Evolutionary conservation across 2,329 filamentous ascomycete genomes (phyloP).

Genomic region (Botrytis byssoidea): DNA sequence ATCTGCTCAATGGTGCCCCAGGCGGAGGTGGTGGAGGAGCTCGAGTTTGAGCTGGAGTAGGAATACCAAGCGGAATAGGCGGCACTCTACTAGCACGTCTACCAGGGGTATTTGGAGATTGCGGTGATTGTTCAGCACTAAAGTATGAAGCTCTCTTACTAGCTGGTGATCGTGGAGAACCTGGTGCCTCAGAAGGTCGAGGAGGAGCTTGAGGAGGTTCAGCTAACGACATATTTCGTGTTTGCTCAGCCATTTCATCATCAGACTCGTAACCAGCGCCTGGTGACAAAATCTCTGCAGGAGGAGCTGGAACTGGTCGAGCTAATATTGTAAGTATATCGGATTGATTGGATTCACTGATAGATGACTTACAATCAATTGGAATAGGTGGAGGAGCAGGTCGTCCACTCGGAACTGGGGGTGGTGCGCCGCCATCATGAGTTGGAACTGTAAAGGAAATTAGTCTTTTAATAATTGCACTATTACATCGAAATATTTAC

Average conservation of each 20-base stretch:
- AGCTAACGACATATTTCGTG: slow-evolving; percentile 45
- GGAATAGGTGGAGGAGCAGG: slow-evolving; percentile 59
- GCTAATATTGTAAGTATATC: slow-evolving; percentile 48
- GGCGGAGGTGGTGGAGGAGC: slow-evolving; percentile 68
- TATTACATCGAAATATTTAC: slow-evolving; percentile 23
- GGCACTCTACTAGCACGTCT: slow-evolving; percentile 58
- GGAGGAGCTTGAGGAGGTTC: slow-evolving; percentile 49
- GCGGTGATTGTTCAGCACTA: slow-evolving; percentile 38
- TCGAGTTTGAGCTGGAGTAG: slow-evolving; percentile 50
- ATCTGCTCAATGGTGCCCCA: slow-evolving; percentile 53
- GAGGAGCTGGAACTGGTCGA: slow-evolving; percentile 58
- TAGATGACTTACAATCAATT: slow-evolving; percentile 56
- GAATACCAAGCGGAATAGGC: slow-evolving; percentile 58
- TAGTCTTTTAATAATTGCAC: slow-evolving; percentile 9
- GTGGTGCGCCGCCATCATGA: slow-evolving; percentile 33
- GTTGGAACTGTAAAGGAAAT: slow-evolving; percentile 33
- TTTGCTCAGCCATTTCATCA: slow-evolving; percentile 70
- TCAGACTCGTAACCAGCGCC: slow-evolving; percentile 83
- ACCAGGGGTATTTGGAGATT: slow-evolving; percentile 45
- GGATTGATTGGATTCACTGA: not conserved
- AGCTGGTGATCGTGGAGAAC: slow-evolving; percentile 47
- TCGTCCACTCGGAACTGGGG: slow-evolving; percentile 44
- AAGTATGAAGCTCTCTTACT: slow-evolving; percentile 40
- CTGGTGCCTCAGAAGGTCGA: slow-evolving; percentile 40
- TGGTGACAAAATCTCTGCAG: slow-evolving; percentile 58